These are phyloP conservation scores for Penicillium maclennaniae DNA, from an alignment of 495 filamentous ascomycete genomes.

Conservation along the genomic window DNA sequence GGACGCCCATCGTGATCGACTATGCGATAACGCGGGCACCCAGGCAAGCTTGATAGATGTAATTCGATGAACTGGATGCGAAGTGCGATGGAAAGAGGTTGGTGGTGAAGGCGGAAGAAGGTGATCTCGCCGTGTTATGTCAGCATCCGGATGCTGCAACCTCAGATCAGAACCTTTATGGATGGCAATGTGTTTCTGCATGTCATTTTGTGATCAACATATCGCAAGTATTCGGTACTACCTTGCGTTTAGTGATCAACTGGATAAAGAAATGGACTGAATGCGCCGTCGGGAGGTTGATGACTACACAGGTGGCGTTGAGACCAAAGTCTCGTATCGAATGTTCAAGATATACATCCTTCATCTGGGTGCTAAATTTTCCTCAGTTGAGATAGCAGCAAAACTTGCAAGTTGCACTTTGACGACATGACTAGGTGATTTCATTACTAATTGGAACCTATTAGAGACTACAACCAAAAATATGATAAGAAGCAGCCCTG, in stretches of 20 bases:
- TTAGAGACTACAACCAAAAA: neutral
- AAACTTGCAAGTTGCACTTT: no score
- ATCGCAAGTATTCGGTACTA: neutral
- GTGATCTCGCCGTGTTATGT: constrained; percentile 8
- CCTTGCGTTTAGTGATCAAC: no score
- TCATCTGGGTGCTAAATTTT: no score
- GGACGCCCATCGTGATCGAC: constrained; percentile 40
- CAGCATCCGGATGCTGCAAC: constrained; percentile 9
- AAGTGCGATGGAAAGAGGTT: constrained; percentile 23
- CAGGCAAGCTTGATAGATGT: constrained; percentile 17
- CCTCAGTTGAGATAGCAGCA: no score
- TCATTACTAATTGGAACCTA: no score
- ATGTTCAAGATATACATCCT: no score
- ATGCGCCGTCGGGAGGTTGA: no score
- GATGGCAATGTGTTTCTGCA: neutral
- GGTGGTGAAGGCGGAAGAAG: constrained; percentile 20
- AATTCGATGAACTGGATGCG: constrained; percentile 19
- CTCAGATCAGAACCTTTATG: neutral
- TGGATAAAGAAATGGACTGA: no score
- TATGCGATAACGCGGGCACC: neutral
- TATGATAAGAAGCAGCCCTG: no score
- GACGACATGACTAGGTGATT: no score
- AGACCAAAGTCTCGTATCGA: no score
- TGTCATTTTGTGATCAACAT: neutral
- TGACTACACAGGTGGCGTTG: no score